Percentiles rank a stretch among this genome's conserved stretches.
These are phyloP conservation scores for Buxus sempervirens DNA, from an alignment of 164 flowering plant genomes.

Conservation along the genomic window DNA sequence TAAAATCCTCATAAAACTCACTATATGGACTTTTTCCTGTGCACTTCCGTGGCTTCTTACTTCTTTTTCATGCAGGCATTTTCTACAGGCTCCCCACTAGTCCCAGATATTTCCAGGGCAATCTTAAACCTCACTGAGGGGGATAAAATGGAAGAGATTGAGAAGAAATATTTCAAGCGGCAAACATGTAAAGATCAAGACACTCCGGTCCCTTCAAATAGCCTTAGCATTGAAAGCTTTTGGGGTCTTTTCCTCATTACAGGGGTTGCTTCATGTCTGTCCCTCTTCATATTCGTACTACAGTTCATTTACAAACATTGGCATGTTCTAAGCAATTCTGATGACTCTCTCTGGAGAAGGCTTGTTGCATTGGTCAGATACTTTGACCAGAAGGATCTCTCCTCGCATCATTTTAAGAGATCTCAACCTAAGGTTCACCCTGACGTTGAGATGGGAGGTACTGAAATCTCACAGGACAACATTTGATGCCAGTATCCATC, in stretches of 20 bases:
- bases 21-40: too few relatives aligned
- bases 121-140: conserved; percentile 31
- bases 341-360: conserved; percentile 16
- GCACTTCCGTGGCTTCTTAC: too few relatives aligned
- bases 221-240: conserved; percentile 16
- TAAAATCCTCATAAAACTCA: conserved; percentile 30
- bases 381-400: conserved; percentile 20
- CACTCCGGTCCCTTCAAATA: conserved; percentile 1
- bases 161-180: conserved; percentile 29
- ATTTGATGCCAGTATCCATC: too few relatives aligned
- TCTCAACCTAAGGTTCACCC: too few relatives aligned
- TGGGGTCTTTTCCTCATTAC: conserved; percentile 41
- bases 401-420: conserved; percentile 21
- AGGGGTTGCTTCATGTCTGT: conserved; percentile 27
- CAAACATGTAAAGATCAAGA: conserved; percentile 10
- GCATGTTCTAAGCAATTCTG: conserved; percentile 2
- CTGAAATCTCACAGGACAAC: too few relatives aligned
- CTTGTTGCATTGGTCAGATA: background rate
- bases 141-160: conserved; percentile 23
- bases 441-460: too few relatives aligned
- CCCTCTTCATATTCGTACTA: conserved; percentile 21
- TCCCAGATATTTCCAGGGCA: conserved; percentile 37
- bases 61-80: conserved; percentile 25
- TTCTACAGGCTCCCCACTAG: conserved; percentile 35
- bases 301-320: conserved; percentile 23